Evolutionary conservation across 768 basidiomycete species (phyloP).

Genomic region (Polyporus arcularius): DNA sequence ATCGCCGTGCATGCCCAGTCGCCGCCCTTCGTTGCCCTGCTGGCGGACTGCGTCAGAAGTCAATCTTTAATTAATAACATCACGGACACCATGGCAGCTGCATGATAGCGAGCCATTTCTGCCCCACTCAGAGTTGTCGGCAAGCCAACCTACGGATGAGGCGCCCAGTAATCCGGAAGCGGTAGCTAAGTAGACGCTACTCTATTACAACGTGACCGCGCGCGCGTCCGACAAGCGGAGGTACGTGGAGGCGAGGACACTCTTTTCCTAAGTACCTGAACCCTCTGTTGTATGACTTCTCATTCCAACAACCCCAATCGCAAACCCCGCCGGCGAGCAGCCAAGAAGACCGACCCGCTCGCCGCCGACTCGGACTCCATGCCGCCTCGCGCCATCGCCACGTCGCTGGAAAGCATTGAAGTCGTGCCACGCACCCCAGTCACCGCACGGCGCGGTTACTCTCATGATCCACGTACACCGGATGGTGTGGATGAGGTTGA

Average conservation of each 20-base stretch:
- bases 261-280: background rate
- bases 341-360: slow-evolving; percentile 3
- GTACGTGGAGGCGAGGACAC: background rate
- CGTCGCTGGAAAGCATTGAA: slow-evolving; percentile 32
- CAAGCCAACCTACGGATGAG: too few relatives aligned
- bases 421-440: slow-evolving; percentile 30
- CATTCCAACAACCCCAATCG: slow-evolving; percentile 1
- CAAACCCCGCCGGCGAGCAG: slow-evolving; percentile 17
- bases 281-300: slow-evolving; percentile 12
- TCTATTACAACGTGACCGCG: too few relatives aligned
- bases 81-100: too few relatives aligned
- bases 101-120: too few relatives aligned
- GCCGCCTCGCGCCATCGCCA: slow-evolving; percentile 26
- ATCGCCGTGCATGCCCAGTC: too few relatives aligned
- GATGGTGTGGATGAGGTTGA: slow-evolving; percentile 54
- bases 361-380: slow-evolving; percentile 18
- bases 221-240: background rate
- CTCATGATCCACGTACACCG: slow-evolving; percentile 14
- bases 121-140: too few relatives aligned
- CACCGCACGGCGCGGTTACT: slow-evolving; percentile 17
- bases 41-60: too few relatives aligned
- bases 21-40: too few relatives aligned
- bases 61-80: too few relatives aligned
- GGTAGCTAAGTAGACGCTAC: too few relatives aligned
- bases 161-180: too few relatives aligned